Evolutionary conservation across 352 stramenopile genomes (phyloP).

Genomic region (Phytophthora gonapodyides): DNA sequence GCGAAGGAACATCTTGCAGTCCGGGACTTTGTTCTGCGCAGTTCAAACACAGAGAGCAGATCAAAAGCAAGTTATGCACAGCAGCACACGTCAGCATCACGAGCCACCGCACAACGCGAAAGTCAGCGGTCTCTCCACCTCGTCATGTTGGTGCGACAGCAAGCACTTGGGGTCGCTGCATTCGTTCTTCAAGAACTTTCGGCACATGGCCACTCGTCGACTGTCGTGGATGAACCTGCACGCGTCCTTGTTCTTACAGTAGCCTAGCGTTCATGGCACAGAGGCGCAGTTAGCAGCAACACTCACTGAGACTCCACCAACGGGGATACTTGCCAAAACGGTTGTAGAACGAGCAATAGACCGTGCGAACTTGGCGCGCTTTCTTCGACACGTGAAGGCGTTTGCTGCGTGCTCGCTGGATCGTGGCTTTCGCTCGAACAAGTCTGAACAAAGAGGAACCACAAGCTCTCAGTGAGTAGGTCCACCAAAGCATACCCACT

Average conservation of each 20-base stretch:
- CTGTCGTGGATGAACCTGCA: constrained; percentile 88
- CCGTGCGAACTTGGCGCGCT: constrained; percentile 48
- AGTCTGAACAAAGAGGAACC: constrained; percentile 23
- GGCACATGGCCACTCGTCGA: constrained; percentile 79
- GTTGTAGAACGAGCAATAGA: constrained; percentile 86
- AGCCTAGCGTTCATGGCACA: constrained; percentile 43
- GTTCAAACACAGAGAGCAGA: constrained; percentile 11
- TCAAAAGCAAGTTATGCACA: constrained; percentile 32
- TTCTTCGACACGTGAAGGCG: constrained; percentile 42
- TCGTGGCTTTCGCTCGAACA: constrained; percentile 51
- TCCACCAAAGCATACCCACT: not conserved
- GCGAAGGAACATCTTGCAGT: constrained; percentile 81
- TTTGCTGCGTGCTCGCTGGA: constrained; percentile 53
- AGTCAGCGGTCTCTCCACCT: constrained; percentile 48
- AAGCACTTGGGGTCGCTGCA: constrained; percentile 63
- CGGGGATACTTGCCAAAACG: constrained; percentile 64
- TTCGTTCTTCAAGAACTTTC: constrained; percentile 72
- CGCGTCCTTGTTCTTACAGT: constrained; percentile 80
- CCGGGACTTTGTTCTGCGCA: constrained; percentile 80
- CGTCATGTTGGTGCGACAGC: constrained; percentile 75
- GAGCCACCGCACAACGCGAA: constrained; percentile 23
- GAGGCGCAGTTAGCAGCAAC: constrained; percentile 20
- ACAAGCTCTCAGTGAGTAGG: constrained; percentile 8
- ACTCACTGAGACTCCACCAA: constrained; percentile 5
- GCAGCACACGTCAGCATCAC: constrained; percentile 19